These are phyloP conservation scores for Zalaria sp. DNA, from an alignment of 2,329 filamentous ascomycete species.

Conservation along the genomic window DNA sequence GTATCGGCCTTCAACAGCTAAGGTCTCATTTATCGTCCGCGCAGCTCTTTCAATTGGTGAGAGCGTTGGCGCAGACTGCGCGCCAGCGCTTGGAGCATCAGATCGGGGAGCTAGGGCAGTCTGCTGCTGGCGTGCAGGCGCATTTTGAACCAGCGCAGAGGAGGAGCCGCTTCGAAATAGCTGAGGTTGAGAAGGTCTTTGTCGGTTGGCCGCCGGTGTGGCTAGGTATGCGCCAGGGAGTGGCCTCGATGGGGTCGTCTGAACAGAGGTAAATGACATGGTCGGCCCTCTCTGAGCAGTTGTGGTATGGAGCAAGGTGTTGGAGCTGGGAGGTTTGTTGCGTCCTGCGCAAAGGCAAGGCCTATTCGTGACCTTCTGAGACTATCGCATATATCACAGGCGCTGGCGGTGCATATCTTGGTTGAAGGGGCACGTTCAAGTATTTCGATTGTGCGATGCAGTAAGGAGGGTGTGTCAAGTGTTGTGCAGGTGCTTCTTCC, in stretches of 20 bases:
- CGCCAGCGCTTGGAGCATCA: not conserved
- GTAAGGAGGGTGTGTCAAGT: too few species aligned
- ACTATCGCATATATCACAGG: too few species aligned
- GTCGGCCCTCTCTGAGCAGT: not conserved
- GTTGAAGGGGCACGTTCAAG: too few species aligned
- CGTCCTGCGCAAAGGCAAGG: too few species aligned
- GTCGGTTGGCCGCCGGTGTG: constrained; percentile 46
- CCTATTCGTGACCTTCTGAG: too few species aligned
- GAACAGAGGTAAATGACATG: constrained; percentile 40
- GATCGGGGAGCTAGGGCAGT: constrained; percentile 1
- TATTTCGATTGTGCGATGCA: too few species aligned
- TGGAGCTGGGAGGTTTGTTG: too few species aligned
- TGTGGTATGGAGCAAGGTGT: too few species aligned
- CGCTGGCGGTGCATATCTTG: too few species aligned
- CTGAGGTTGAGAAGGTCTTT: constrained; percentile 1
- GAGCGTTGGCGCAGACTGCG: constrained; percentile 17
- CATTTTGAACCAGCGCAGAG: constrained; percentile 2
- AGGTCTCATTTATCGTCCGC: constrained; percentile 64
- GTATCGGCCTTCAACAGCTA: constrained; percentile 65
- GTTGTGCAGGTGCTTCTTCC: too few species aligned
- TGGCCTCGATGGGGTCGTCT: constrained; percentile 52
- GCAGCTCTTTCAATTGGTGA: constrained; percentile 69
- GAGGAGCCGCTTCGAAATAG: constrained; percentile 5
- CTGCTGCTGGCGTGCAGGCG: constrained; percentile 6
- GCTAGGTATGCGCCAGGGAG: constrained; percentile 64